These are phyloP conservation scores for Hsuehochloa calcarea DNA, from an alignment of 176 grass and related monocot species.

Conservation along the genomic window DNA sequence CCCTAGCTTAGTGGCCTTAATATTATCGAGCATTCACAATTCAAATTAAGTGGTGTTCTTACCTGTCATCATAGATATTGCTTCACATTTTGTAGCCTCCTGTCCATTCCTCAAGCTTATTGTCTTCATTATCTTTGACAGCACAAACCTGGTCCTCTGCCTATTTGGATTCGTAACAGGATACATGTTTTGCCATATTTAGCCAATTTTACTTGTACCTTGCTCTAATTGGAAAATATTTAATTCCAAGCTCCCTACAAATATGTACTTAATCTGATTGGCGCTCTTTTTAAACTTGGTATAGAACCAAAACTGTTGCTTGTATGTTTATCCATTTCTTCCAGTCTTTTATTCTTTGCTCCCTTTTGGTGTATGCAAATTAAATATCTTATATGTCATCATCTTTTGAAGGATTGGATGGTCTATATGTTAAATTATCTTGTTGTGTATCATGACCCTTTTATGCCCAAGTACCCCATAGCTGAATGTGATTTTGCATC, in stretches of 20 bases:
- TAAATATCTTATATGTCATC: not conserved
- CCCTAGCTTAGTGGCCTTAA: not conserved
- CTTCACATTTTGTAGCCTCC: not conserved
- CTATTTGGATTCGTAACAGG: not conserved
- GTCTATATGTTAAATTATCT: not conserved
- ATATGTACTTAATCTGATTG: not conserved
- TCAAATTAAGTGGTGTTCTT: not conserved
- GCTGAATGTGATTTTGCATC: slow-evolving; percentile 3
- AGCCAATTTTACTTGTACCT: not conserved
- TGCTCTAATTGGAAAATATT: not conserved
- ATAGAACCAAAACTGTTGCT: not conserved
- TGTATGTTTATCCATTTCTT: not conserved
- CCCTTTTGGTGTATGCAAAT: not conserved
- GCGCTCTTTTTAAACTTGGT: not conserved
- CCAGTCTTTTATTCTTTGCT: not conserved
- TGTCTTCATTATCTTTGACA: not conserved
- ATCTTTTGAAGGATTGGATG: not conserved
- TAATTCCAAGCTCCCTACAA: not conserved
- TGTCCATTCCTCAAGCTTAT: not conserved
- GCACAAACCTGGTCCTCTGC: not conserved
- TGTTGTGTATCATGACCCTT: not conserved
- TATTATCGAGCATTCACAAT: not conserved
- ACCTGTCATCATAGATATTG: not conserved
- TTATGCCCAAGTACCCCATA: not conserved
- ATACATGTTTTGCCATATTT: not conserved